Percentiles rank a stretch among this genome's conserved stretches.
These are phyloP conservation scores for Zanthoxylum bungeanum DNA, from an alignment of 345 rosid species.

Conservation along the genomic window DNA sequence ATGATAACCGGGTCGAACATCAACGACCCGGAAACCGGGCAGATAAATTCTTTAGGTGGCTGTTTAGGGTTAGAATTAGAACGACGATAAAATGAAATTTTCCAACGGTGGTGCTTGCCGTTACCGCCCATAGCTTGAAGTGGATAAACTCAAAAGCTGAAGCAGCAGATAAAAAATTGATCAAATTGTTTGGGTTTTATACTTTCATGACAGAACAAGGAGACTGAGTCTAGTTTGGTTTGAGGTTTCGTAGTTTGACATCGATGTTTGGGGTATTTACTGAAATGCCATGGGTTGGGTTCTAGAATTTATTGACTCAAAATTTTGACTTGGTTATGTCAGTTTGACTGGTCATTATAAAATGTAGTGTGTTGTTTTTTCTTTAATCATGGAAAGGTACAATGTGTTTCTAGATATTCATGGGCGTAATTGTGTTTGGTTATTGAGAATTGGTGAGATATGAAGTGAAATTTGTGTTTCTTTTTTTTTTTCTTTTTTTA, in stretches of 20 bases:
- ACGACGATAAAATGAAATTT: slow-evolving; percentile 46
- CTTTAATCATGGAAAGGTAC: too few relatives aligned
- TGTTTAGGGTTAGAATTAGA: slow-evolving; percentile 29
- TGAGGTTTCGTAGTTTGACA: background rate
- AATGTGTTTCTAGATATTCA: too few relatives aligned
- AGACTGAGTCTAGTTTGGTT: background rate
- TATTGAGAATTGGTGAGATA: too few relatives aligned
- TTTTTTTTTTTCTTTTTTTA: too few relatives aligned
- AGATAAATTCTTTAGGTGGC: slow-evolving; percentile 61
- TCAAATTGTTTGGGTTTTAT: background rate
- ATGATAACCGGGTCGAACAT: slow-evolving; percentile 88
- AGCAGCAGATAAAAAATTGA: background rate
- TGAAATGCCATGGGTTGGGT: background rate
- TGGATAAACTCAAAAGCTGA: background rate
- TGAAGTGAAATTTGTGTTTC: too few relatives aligned
- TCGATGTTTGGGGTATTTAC: background rate
- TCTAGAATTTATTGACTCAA: too few relatives aligned
- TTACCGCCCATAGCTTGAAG: slow-evolving; percentile 49
- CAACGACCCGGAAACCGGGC: slow-evolving; percentile 59
- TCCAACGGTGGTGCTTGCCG: slow-evolving; percentile 61
- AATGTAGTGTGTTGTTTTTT: too few relatives aligned
- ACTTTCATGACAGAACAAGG: too few relatives aligned
- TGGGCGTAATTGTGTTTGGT: too few relatives aligned
- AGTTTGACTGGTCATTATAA: too few relatives aligned
- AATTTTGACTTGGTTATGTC: too few relatives aligned